These are phyloP conservation scores for Suillus variegatus DNA, from an alignment of 768 basidiomycete species.

Conservation along the genomic window DNA sequence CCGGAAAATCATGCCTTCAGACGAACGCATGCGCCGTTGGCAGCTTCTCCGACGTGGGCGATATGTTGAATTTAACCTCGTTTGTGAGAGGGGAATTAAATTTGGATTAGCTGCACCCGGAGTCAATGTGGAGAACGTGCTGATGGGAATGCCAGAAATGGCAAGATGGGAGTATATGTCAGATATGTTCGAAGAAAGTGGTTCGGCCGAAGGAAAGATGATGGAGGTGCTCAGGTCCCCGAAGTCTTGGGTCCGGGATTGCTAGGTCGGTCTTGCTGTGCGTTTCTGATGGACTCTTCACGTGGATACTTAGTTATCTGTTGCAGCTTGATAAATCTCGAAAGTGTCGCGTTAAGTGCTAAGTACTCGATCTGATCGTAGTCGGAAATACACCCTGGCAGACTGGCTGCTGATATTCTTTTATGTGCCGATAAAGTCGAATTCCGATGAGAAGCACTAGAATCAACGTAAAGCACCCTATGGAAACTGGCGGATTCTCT, in stretches of 20 bases:
- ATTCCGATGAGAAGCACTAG: background rate
- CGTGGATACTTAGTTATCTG: background rate
- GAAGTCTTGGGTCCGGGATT: constrained; percentile 15
- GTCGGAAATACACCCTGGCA: background rate
- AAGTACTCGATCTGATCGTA: background rate
- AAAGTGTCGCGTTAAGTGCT: background rate
- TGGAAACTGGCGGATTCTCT: background rate
- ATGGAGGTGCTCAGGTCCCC: constrained; percentile 45
- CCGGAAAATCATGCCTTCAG: constrained; percentile 35
- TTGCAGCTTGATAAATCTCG: background rate
- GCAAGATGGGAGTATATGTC: constrained; percentile 72
- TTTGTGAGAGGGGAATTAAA: constrained; percentile 70
- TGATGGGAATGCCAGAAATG: constrained; percentile 65
- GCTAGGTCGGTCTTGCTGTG: background rate
- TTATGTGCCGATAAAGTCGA: background rate
- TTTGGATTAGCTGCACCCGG: constrained; percentile 64
- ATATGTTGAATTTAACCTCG: constrained; percentile 64
- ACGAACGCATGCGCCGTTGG: constrained; percentile 44
- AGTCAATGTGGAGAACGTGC: constrained; percentile 61
- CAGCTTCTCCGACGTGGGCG: constrained; percentile 53
- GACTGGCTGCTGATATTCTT: background rate
- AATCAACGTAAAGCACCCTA: background rate
- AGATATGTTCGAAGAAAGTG: constrained; percentile 51
- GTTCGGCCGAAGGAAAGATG: constrained; percentile 52
- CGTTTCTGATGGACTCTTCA: background rate